Base-by-base conservation (phyloP, 768 basidiomycete genomes). In the Sporobolomyces phaffii region DNA sequence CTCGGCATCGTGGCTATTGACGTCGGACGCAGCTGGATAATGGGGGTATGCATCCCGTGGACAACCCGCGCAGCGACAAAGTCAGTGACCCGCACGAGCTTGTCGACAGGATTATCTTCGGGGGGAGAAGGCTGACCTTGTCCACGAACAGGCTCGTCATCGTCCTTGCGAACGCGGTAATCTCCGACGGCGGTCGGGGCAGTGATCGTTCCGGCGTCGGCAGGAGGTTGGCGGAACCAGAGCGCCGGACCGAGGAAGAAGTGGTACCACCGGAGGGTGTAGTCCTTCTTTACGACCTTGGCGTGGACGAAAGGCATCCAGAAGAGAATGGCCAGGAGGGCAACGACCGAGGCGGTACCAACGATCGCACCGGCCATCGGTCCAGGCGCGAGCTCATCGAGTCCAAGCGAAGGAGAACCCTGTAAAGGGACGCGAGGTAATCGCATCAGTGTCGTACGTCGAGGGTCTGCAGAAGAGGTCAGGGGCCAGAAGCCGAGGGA, bases 181-280 rank as follows among this genome's bases (percentile, higher is more conserved):
- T 80, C 79, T 13, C 73, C 72, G 17, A 78, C 78, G 62, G 68
- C 52, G 13, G 69, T 26, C 5, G 59, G 40, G 33, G 62, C 73
- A 10, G 49, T 61, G 33, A 65, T 44, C 0, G 60, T 62, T 1
- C 70, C 75, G n/a, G 76, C 76, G 40, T 77, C 77, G 13, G 71
- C 75, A 3, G 79, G 79, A 8, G 78, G 71, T 51, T 70, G 65
- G 49, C 80, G 75, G 33, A 68, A 73, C 77, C 78, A 80, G 15
- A 80, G 77, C 11, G 77, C 57, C 7, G 80, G 80, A 13, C 80
- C 80, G 60, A 75, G 72, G 78, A 80, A 78, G 75, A 80, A 79
- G 72, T 80, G 78, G 73, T 76, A 79, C 65, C 70, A 79, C 60
- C 75, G 71, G 48, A 80, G 61, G 50, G 79, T 70, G 77, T 80